These are phyloP conservation scores for Angomonas ambiguus DNA, from an alignment of 208 protist genomes.

Conservation along the genomic window DNA sequence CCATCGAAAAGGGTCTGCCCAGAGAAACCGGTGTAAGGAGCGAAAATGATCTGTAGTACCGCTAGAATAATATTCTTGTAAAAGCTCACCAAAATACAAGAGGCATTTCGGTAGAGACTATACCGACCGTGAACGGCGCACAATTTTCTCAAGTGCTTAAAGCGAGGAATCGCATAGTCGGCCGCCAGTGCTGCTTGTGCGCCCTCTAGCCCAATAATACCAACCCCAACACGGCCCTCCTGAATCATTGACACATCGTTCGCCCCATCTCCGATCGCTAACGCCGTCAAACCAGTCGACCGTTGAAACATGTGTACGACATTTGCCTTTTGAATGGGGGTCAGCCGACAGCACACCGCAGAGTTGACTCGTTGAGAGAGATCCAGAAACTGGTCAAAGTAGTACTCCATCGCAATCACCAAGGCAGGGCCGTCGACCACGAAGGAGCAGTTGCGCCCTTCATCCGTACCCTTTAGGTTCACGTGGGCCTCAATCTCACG, in stretches of 20 bases:
- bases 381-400: constrained; percentile 66
- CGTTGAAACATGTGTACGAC: constrained; percentile 91
- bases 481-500: constrained; percentile 57
- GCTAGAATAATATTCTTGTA: constrained; percentile 97
- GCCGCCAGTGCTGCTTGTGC: constrained; percentile 91
- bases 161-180: constrained; percentile 94
- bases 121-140: constrained; percentile 95
- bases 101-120: constrained; percentile 90
- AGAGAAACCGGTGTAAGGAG: constrained; percentile 87
- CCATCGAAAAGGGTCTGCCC: constrained; percentile 86
- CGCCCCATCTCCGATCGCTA: constrained; percentile 98
- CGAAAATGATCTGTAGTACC: constrained; percentile 88
- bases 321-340: constrained; percentile 86
- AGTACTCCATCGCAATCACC: constrained; percentile 60
- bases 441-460: constrained; percentile 58
- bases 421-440: constrained; percentile 82
- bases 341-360: constrained; percentile 88
- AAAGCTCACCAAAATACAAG: constrained; percentile 94
- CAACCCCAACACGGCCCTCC: constrained; percentile 93
- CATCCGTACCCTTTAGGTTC: constrained; percentile 29
- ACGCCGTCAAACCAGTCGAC: constrained; percentile 73
- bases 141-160: constrained; percentile 90
- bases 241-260: constrained; percentile 98
- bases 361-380: constrained; percentile 77
- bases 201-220: constrained; percentile 95